Base-by-base conservation (phyloP, 495 filamentous ascomycete species). In the Friedmanniomyces endolithicus region DNA sequence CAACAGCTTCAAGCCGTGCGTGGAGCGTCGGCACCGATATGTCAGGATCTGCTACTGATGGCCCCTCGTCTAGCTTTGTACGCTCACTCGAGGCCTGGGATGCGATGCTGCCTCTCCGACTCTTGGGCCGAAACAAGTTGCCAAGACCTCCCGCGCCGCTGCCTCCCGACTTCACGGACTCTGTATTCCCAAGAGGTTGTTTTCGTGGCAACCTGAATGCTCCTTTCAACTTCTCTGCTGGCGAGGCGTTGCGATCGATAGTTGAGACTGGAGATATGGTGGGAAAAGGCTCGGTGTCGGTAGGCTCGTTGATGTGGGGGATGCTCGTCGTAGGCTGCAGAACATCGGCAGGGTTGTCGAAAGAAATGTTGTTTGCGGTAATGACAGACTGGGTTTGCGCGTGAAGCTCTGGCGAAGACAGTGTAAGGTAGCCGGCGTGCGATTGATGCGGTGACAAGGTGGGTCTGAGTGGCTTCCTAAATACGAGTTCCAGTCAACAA, bases 371-470 rank as follows among this genome's bases (percentile, higher is more conserved):
- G 45, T 65, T 37, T 39, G 52, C 58, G 53, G 64, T 52, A 49
- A 63, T 48, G 48, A 61, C 59, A 33, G 65, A 52, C 6, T 19
- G 29, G 2, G 55, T 24, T 33, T 60, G 57, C 17, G 54, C 45
- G 19, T 66, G 48, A 33, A 92, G 78, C 50, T 89, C 70, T 27
- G 87, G 88, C 24, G 88, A 90, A 16, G 87, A 90, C 12, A 85
- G 80, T 27, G 88, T 90, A 51, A 90, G 74, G 67, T 86, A 85
- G 53, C 83, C 87, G 59, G 82, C 74, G 65, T 92, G 87, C 25
- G 87, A 90, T 35, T 83, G 76, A 68, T 83, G 84, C 27, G 81
- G 75, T 40, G 83, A 81, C 52, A 86, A 76, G 55, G 70, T 71
- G 60, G 79, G 85, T 34, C 69, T 53, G 40, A 62, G 31, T 53